Evolutionary conservation across 2,329 filamentous ascomycete genomes (phyloP), one percentile per base, ranked within the genome.

Genomic region (Sphaerulina vaccinii): DNA sequence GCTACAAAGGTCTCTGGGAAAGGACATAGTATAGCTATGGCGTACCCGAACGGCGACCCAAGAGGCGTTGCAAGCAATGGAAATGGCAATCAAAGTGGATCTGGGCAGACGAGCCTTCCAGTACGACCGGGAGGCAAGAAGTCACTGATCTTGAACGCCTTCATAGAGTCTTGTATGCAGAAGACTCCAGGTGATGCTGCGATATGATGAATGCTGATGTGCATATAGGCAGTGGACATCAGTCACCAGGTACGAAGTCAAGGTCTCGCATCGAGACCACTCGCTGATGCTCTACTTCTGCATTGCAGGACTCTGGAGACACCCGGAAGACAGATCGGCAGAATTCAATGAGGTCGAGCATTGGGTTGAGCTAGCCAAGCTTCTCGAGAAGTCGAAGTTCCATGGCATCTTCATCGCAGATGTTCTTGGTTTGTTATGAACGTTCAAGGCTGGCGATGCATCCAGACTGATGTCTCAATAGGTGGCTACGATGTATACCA

Each of bases 351-450:
- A 79, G 23, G 71, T 85, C 1, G 71, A 79, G 11, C 85, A 85
- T 61, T 86, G 82, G 82, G 78, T 82, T 13, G 74, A 86, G 11
- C 70, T 86, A 0, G 83, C 83, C 7, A 80, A 84, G 52, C 65
- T 85, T 0, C 71, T 85, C 1, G 83, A 86, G 49, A 71, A 75
- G 6, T 82, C 81, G 1, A 78, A 78, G 5, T 82, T 86, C 68
- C 85, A 84, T 54, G 80, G 81, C 0, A 66, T 86, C 4, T 85
- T 85, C 62, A 73, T 86, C 3, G 83, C 84, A 0, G 84, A 86
- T 59, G 84, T 81, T 0, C 84, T 83, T 42, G 82, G 82, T 1
- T 81, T 79, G 0, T 15, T 16, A 15, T 2, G 13, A 10, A 16
- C 19, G 15, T 4, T 39, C 36, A 10, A 80, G 9, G 9, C 10